Evolutionary conservation across 352 stramenopile species (phyloP).

Genomic region (Phytopythium mirpurense): DNA sequence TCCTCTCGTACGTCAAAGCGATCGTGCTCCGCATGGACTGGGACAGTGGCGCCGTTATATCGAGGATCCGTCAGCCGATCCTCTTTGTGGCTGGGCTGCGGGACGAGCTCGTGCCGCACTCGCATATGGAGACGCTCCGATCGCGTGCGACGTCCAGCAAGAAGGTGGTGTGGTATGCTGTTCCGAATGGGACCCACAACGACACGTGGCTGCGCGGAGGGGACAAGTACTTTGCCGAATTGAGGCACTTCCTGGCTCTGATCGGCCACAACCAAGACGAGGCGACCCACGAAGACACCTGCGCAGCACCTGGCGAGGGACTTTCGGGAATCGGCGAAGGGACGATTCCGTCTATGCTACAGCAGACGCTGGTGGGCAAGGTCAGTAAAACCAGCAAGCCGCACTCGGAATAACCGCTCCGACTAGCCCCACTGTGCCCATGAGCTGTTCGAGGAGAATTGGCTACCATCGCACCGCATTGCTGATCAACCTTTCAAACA

Average conservation of each 20-base stretch:
- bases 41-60: slow-evolving; percentile 70
- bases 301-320: slow-evolving; percentile 10
- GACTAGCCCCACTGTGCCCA: no score
- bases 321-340: slow-evolving; percentile 28
- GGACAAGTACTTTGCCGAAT: slow-evolving; percentile 75
- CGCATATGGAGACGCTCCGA: slow-evolving; percentile 83
- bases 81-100: slow-evolving; percentile 88
- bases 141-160: slow-evolving; percentile 52
- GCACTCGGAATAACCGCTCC: slow-evolving; percentile 27
- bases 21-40: slow-evolving; percentile 90
- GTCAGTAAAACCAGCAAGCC: slow-evolving; percentile 24
- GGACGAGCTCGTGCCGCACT: slow-evolving; percentile 91
- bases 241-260: slow-evolving; percentile 63
- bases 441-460: no score
- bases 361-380: slow-evolving; percentile 49
- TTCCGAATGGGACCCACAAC: slow-evolving; percentile 93
- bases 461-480: no score
- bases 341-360: slow-evolving; percentile 64
- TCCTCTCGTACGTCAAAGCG: slow-evolving; percentile 85
- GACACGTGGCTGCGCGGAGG: slow-evolving; percentile 92
- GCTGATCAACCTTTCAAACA: no score
- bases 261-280: slow-evolving; percentile 9
- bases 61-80: slow-evolving; percentile 71
- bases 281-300: slow-evolving; percentile 1
- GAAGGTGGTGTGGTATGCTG: slow-evolving; percentile 54